phyloP scores from a whole-genome alignment of 1,139 yeast genomes.

The Barnettozyma hawaiiensis region DNA sequence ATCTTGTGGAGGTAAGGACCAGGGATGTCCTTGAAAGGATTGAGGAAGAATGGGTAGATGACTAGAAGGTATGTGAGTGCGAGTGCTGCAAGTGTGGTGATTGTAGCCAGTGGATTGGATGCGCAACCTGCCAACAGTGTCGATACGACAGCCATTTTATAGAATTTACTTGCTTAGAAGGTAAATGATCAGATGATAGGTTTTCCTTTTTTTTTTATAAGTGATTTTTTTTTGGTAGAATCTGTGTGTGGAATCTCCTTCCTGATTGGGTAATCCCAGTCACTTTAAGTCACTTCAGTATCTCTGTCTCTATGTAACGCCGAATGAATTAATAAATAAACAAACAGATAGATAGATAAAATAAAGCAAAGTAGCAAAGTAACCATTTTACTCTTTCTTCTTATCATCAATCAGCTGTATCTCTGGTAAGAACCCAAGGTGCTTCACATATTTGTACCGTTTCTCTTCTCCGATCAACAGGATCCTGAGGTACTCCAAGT shows the following conservation, averaged over 20 bases:
- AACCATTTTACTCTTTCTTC: neutral
- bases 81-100: neutral
- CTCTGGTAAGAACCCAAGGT: slow-evolving; percentile 44
- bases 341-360: neutral
- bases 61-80: slow-evolving; percentile 30
- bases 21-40: slow-evolving; percentile 50
- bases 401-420: slow-evolving; percentile 1
- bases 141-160: slow-evolving; percentile 1
- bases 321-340: neutral
- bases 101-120: neutral
- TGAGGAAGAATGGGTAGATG: slow-evolving; percentile 41
- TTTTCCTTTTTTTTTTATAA: too few relatives aligned
- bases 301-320: neutral
- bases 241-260: neutral
- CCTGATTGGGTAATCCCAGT: neutral
- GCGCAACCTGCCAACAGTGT: neutral
- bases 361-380: too few relatives aligned
- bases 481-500: slow-evolving; percentile 61
- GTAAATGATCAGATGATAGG: too few relatives aligned
- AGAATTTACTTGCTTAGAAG: too few relatives aligned
- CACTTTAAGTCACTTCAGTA: neutral
- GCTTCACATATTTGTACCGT: slow-evolving; percentile 49
- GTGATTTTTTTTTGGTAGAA: too few relatives aligned
- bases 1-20: slow-evolving; percentile 55
- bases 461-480: slow-evolving; percentile 48